A percentile compares a stretch with the other conserved stretches of the same genome.
phyloP scores from a whole-genome alignment of 75 land plant genomes.

The Cryptomeria japonica region DNA sequence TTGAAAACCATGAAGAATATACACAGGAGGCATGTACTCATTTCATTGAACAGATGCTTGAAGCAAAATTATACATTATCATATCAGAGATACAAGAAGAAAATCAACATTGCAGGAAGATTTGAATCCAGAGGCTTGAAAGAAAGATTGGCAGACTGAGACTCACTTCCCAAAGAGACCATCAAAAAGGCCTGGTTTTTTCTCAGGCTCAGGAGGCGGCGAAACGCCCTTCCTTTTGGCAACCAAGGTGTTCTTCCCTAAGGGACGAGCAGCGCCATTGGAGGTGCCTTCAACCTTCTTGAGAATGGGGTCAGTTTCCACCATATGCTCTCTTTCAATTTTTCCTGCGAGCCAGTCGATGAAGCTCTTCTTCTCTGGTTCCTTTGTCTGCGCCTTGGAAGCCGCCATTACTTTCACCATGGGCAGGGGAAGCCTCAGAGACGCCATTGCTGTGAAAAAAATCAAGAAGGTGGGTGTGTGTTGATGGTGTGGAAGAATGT shows the following conservation, averaged over 20 bases:
- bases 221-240: neutral
- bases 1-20: no score
- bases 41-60: neutral
- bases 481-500: neutral
- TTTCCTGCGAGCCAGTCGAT: neutral
- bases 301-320: slow-evolving; percentile 8
- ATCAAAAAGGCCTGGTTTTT: neutral
- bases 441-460: neutral
- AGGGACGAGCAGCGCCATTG: neutral
- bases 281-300: neutral
- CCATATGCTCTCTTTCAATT: neutral
- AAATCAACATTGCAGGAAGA: no score
- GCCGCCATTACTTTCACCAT: neutral
- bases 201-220: neutral
- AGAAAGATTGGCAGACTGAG: neutral
- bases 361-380: neutral
- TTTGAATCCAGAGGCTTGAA: no score
- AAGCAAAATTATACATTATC: no score
- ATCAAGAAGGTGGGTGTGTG: neutral
- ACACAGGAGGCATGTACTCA: neutral
- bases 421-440: neutral
- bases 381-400: neutral
- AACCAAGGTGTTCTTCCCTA: neutral
- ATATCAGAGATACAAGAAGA: neutral
- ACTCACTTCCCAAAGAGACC: slow-evolving; percentile 4